Percentiles rank a stretch among this genome's conserved stretches.
Conservation (phyloP, 2,329 filamentous ascomycete species). For the Claviceps africana region DNA sequence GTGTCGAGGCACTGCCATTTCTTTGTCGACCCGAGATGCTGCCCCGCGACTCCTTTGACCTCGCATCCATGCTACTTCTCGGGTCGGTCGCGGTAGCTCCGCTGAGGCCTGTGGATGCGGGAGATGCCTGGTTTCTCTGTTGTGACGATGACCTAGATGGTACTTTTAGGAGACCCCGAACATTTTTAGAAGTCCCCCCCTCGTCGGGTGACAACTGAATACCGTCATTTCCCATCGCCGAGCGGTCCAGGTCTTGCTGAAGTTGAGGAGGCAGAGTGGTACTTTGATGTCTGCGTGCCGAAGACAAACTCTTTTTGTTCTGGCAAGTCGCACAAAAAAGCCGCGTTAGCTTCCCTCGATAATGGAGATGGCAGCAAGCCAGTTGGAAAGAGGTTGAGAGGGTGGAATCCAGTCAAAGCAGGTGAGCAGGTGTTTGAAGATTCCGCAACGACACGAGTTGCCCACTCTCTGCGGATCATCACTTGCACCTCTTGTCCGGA, state of each 20-base stretch:
- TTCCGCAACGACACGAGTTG: not conserved
- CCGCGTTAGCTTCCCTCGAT: not conserved
- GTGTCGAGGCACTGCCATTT: conserved; percentile 56
- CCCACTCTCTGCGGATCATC: not conserved
- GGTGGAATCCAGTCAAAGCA: not conserved
- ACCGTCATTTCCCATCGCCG: conserved; percentile 30
- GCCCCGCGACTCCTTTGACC: conserved; percentile 51
- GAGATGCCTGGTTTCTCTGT: conserved; percentile 43
- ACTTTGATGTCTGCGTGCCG: conserved; percentile 8
- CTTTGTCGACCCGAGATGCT: conserved; percentile 49
- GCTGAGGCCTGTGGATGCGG: conserved; percentile 45
- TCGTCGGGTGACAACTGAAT: conserved; percentile 28
- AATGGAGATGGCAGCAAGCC: not conserved
- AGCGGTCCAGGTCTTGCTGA: conserved; percentile 19
- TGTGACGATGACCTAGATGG: conserved; percentile 49
- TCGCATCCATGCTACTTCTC: conserved; percentile 47
- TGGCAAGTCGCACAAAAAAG: not conserved
- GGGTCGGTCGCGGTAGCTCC: conserved; percentile 45
- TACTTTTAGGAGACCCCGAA: conserved; percentile 39
- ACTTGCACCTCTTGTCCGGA: not conserved
- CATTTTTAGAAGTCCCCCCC: conserved; percentile 31
- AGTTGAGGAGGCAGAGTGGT: conserved; percentile 2
- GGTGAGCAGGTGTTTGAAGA: not conserved
- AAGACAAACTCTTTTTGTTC: not conserved
- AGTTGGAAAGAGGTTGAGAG: not conserved